phyloP scores from a whole-genome alignment of 2,329 filamentous ascomycete species.

The Magnaporthiopsis poae region DNA sequence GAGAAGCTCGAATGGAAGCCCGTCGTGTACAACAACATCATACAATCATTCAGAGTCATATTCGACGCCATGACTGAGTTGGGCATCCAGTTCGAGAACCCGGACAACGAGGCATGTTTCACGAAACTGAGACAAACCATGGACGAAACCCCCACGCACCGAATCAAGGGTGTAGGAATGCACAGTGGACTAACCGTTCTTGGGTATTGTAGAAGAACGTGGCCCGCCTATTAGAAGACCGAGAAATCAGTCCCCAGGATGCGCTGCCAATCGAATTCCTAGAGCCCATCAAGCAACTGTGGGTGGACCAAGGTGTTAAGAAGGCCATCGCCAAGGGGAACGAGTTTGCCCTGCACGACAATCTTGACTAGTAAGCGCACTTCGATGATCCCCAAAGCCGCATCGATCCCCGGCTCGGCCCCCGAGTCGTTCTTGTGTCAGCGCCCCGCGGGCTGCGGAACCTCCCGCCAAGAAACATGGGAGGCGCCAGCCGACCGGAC shows the following conservation, averaged over 20 bases:
- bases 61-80: constrained; percentile 85
- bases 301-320: constrained; percentile 75
- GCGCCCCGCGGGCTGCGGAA: too few species aligned
- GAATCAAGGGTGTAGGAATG: background rate
- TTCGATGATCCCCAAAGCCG: background rate
- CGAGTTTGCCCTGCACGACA: constrained; percentile 93
- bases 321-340: constrained; percentile 86
- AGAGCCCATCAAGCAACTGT: constrained; percentile 71
- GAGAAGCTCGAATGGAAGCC: constrained; percentile 91
- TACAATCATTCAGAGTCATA: constrained; percentile 84
- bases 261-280: constrained; percentile 69
- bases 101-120: constrained; percentile 63
- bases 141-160: background rate
- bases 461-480: background rate
- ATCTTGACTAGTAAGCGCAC: constrained; percentile 71
- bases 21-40: constrained; percentile 89
- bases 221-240: constrained; percentile 64
- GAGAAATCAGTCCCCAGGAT: constrained; percentile 75
- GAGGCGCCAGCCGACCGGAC: background rate
- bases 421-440: background rate
- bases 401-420: background rate
- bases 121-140: background rate
- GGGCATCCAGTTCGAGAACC: constrained; percentile 65
- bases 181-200: constrained; percentile 4
- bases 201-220: constrained; percentile 56